Base-by-base conservation (phyloP, 768 basidiomycete species). In the Lentinula sp. region DNA sequence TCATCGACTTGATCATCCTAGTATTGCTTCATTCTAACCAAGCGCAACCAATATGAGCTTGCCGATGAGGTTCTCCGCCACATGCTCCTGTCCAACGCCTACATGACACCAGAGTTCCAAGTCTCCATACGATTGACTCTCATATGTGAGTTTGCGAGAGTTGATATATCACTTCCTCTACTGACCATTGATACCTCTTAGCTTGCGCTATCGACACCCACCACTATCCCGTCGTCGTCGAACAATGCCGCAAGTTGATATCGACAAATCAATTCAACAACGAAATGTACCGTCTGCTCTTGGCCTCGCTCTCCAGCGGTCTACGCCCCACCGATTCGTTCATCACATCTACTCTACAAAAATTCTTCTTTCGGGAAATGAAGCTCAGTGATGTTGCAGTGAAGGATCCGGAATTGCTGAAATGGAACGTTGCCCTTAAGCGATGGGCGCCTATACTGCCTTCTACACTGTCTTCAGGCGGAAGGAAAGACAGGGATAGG, bases 181-280 rank as follows among this genome's bases (percentile, higher is more conserved):
- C 52, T 16, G 37, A 43, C 46, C 55, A 42, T 49, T 11, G 1
- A 40, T 63, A 43, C 37, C 57, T 46, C 43, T 4, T 67, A 96
- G 95, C 93, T 1, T 92, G 90, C 68, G 87, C 87, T 6, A 82
- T 91, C 40, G 70, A 78, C 1, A 82, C 78, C 4, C 76, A 83
- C 54, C 80, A 84, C 10, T 82, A 82, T 66, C 66, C 75, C 21
- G 74, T 79, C 9, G 83, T 90, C 15, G 83, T 92, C 15, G 88
- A 92, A 62, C 88, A 92, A 67, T 82, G 82, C 35, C 84, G 93
- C 28, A 89, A 89, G 63, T 74, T 98, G 35, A 84, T 91, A 60
- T 85, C 82, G 35, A 73, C 75, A 0, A 78, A 93, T 67, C 93
- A 96, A 68, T 94, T 91, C 76, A 88, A 94, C 68, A 90, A 93